Conservation (phyloP, 2,329 filamentous ascomycete genomes). For the Nemania abortiva region DNA sequence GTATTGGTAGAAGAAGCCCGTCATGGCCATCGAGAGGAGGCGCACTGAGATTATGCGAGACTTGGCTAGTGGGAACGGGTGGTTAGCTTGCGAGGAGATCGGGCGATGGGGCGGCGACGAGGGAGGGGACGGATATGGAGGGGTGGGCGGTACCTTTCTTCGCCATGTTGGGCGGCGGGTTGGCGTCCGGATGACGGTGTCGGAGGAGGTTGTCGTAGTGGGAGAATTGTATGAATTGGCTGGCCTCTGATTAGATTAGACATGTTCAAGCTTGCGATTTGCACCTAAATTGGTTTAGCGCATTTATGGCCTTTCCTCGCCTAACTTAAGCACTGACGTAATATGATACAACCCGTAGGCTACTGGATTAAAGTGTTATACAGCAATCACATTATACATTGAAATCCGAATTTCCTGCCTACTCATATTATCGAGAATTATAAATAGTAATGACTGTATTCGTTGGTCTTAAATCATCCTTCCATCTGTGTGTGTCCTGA, state of each 20-base stretch:
- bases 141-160: constrained; percentile 55
- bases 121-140: neutral
- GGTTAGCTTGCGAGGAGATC: constrained; percentile 22
- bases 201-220: neutral
- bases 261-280: neutral
- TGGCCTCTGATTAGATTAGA: neutral
- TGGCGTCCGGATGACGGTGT: constrained; percentile 25
- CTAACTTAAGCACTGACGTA: too few species aligned
- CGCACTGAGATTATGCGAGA: constrained; percentile 93
- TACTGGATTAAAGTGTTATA: too few species aligned
- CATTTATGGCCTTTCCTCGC: too few species aligned
- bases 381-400: too few species aligned
- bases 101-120: neutral
- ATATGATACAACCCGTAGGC: too few species aligned
- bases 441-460: too few species aligned
- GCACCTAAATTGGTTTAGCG: neutral
- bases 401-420: too few species aligned
- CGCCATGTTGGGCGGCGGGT: constrained; percentile 52
- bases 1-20: constrained; percentile 95
- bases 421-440: too few species aligned
- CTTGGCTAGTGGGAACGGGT: constrained; percentile 71
- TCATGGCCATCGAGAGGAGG: constrained; percentile 98
- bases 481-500: too few species aligned
- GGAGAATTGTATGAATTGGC: neutral
- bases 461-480: too few species aligned